These are phyloP conservation scores for Antarctomyces pellizariae DNA, from an alignment of 495 filamentous ascomycete species.

Conservation along the genomic window DNA sequence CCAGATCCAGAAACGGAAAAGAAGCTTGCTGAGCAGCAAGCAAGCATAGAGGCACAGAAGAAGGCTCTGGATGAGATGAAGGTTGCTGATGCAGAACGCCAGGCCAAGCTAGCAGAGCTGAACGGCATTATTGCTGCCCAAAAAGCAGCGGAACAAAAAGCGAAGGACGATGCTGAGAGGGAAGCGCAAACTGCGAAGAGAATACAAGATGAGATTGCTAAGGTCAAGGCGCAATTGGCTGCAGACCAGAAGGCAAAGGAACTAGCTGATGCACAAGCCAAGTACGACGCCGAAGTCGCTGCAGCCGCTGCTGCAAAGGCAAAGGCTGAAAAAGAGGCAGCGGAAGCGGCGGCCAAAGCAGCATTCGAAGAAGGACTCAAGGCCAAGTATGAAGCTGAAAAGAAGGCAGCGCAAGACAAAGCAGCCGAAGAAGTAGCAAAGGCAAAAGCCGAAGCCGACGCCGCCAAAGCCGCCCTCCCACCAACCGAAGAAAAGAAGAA, in stretches of 20 bases:
- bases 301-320: conserved; percentile 10
- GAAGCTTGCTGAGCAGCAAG: conserved; percentile 1
- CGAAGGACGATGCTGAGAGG: not conserved
- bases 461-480: conserved; percentile 9
- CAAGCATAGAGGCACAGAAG: conserved; percentile 5
- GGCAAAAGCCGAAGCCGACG: conserved; percentile 13
- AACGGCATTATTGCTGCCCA: too few species aligned
- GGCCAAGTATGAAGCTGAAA: conserved; percentile 11
- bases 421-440: conserved; percentile 13
- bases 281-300: not conserved
- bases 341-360: conserved; percentile 14
- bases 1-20: conserved; percentile 17
- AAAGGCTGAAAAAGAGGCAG: conserved; percentile 16
- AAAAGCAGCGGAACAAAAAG: conserved; percentile 1
- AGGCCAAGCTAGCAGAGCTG: not conserved
- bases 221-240: too few species aligned
- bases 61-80: conserved; percentile 19
- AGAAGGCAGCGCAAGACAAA: conserved; percentile 12
- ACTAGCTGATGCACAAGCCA: conserved; percentile 14
- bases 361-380: conserved; percentile 8
- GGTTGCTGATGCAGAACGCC: conserved; percentile 10
- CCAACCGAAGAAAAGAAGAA: conserved; percentile 29
- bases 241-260: conserved; percentile 14
- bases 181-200: conserved; percentile 5
- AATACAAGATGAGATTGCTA: too few species aligned